Evolutionary conservation across 768 basidiomycete species (phyloP), one percentile per base, ranked within the genome.

Genomic region (Trametes coccinea): DNA sequence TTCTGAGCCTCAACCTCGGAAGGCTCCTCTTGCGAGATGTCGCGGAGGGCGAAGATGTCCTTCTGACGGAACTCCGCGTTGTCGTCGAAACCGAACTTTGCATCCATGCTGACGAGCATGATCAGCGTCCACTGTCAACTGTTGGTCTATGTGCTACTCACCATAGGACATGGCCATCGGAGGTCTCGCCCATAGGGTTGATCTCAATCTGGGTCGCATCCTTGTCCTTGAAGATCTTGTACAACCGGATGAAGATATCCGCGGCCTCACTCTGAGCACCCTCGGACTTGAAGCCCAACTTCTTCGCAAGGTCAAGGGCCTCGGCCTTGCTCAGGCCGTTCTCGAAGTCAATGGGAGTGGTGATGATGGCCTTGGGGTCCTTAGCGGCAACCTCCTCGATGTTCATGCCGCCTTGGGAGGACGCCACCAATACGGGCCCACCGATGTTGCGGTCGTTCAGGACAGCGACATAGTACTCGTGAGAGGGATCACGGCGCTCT

Each of bases 201-300:
- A 99, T 99, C 79, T 99, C 97, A 69, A 99, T 97, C 76, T 98
- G 97, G 13, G 96, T 98, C 1, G 97, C 95, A 72, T 99, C 97
- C 80, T 95, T 98, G 60, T 98, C 95, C 77, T 94, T 97, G 84
- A 97, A 98, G 72, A 99, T 89, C 71, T 84, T 89, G 81, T 97
- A 98, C 59, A 99, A 83, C 70, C 95, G 91, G 70, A 90, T 84
- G 76, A 99, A 98, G 66, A 93, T 92, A 66, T 92, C 86, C 0
- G 95, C 96, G 10, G 97, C 97, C 72, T 97, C 87, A 55, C 84
- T 81, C 71, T 91, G 87, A 3, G 90, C 83, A 30, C 77, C 72
- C 30, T 85, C 83, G 61, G 80, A 81, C 73, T 87, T 86, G 80
- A 98, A 94, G 2, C 96, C 97, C 54, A 99, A 84, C 73, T 91